Evolutionary conservation across 371 early-diverging fungal genomes (phyloP).

Genomic region (Parasitella parasitica): DNA sequence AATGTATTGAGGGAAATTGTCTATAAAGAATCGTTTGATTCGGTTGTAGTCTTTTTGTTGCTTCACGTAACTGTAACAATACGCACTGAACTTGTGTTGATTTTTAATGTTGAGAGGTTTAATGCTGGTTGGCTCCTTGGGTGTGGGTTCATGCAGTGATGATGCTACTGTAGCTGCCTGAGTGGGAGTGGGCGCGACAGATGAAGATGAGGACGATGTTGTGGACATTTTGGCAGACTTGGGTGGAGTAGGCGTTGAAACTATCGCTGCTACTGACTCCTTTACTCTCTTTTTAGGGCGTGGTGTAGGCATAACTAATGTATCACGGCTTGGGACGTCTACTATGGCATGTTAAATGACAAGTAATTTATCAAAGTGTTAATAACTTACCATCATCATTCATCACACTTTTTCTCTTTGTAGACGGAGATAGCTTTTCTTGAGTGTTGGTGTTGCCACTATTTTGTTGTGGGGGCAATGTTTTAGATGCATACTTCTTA

Average conservation of each 20-base stretch:
- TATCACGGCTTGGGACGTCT: neutral
- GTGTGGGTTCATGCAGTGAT: neutral
- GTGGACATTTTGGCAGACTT: neutral
- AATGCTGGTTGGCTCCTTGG: neutral
- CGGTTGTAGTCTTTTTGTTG: conserved; percentile 1
- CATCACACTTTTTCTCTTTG: neutral
- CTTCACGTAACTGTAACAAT: neutral
- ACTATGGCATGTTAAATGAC: neutral
- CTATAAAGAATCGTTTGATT: conserved; percentile 1
- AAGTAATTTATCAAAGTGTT: neutral
- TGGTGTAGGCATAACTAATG: neutral
- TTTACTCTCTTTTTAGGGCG: neutral
- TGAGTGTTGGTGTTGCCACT: neutral
- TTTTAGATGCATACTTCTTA: conserved; percentile 2
- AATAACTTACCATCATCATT: neutral
- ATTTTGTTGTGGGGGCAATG: neutral
- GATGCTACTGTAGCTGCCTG: neutral
- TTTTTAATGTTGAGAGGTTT: neutral
- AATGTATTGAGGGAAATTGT: conserved; percentile 6
- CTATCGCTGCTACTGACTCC: neutral
- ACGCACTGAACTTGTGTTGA: conserved; percentile 4
- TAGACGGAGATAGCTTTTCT: neutral
- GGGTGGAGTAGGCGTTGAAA: neutral
- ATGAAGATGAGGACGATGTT: neutral
- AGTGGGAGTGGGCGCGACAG: neutral